These are phyloP conservation scores for Austropuccinia psidii DNA, from an alignment of 1,284 basidiomycete species.

Conservation along the genomic window DNA sequence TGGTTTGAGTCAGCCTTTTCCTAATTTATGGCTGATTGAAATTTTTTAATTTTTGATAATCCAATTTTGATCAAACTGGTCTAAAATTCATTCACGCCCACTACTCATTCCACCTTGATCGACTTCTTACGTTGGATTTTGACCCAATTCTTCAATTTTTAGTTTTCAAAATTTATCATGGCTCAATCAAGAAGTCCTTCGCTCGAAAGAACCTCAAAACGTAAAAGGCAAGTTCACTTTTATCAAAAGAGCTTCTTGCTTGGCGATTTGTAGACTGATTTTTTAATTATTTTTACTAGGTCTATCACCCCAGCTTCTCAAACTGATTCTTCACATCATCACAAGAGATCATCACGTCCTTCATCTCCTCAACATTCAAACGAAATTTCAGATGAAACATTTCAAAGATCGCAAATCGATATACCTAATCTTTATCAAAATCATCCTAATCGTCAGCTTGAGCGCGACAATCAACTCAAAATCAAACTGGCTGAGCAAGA, in stretches of 20 bases:
- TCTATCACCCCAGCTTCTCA: neutral
- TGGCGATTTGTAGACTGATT: neutral
- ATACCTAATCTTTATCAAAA: constrained; percentile 60
- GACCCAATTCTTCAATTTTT: too few relatives aligned
- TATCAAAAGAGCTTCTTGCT: neutral
- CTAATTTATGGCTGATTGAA: too few relatives aligned
- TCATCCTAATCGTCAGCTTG: constrained; percentile 65
- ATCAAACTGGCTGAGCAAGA: constrained; percentile 65
- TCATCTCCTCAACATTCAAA: neutral
- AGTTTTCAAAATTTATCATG: too few relatives aligned
- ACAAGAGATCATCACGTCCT: neutral
- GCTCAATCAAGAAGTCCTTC: constrained; percentile 6
- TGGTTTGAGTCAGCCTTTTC: too few relatives aligned
- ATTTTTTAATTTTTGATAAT: too few relatives aligned
- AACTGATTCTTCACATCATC: neutral
- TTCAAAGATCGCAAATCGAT: constrained; percentile 3
- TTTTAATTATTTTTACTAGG: neutral
- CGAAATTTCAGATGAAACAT: neutral
- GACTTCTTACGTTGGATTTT: too few relatives aligned
- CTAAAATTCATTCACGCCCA: too few relatives aligned
- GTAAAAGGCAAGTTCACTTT: neutral
- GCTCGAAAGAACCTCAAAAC: neutral
- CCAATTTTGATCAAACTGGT: too few relatives aligned
- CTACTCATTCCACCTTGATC: too few relatives aligned
- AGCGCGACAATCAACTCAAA: constrained; percentile 69